Conservation (phyloP, 257 asterid genomes). For the Nicotiana otophora region DNA sequence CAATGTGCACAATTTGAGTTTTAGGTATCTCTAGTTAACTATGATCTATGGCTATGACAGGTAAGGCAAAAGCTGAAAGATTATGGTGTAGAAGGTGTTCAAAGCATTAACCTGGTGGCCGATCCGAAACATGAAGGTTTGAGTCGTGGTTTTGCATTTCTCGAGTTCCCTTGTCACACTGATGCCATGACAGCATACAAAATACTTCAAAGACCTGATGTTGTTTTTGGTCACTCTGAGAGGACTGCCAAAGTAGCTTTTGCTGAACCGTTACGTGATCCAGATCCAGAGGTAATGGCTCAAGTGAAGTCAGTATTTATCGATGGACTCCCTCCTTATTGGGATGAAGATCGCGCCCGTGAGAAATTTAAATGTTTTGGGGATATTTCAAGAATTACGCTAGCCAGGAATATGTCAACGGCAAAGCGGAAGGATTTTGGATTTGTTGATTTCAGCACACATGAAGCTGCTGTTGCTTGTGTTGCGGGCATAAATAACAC, state of each 20-base stretch:
- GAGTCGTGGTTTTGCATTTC: slow-evolving; percentile 61
- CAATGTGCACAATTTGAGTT: not conserved
- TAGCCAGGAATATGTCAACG: slow-evolving; percentile 56
- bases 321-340: slow-evolving; percentile 58
- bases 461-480: slow-evolving; percentile 58
- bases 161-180: slow-evolving; percentile 49
- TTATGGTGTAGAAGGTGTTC: slow-evolving; percentile 49
- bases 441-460: slow-evolving; percentile 49
- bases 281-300: slow-evolving; percentile 63
- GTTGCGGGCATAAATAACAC: slow-evolving; percentile 41
- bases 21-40: slow-evolving; percentile 9
- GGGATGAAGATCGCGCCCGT: slow-evolving; percentile 52
- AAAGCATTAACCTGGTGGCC: slow-evolving; percentile 44
- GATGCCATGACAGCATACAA: slow-evolving; percentile 57
- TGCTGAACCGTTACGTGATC: slow-evolving; percentile 62
- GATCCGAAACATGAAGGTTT: slow-evolving; percentile 56
- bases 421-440: slow-evolving; percentile 68
- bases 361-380: slow-evolving; percentile 44
- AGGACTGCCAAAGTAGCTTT: slow-evolving; percentile 65
- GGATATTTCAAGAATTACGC: slow-evolving; percentile 35
- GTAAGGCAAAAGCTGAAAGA: slow-evolving; percentile 47
- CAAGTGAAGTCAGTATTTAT: slow-evolving; percentile 59
- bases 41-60: slow-evolving; percentile 22
- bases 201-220: slow-evolving; percentile 58
- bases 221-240: slow-evolving; percentile 50